Percentiles rank a stretch among this genome's conserved stretches.
Evolutionary conservation across 2,329 filamentous ascomycete genomes (phyloP).

Genomic region (Alternaria sp.): DNA sequence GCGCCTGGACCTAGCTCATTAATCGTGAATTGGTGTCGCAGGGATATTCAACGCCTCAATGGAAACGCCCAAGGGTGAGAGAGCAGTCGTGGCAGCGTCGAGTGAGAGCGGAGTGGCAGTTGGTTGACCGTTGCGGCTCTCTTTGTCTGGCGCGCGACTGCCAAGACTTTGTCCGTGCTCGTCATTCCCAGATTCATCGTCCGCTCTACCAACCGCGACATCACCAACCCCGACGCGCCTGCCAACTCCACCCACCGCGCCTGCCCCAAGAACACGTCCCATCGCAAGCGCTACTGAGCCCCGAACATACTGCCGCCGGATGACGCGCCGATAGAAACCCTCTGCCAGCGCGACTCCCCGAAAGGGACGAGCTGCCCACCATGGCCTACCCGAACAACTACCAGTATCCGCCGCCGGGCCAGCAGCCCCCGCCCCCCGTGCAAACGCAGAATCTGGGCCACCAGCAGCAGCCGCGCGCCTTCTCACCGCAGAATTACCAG

Average conservation of each 20-base stretch:
- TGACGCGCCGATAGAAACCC: constrained; percentile 31
- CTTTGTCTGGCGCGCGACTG: constrained; percentile 37
- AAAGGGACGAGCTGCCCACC: constrained; percentile 35
- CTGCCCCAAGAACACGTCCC: constrained; percentile 11
- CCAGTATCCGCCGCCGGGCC: constrained; percentile 34
- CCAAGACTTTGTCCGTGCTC: constrained; percentile 34
- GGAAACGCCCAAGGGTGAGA: background rate
- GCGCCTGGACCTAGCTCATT: constrained; percentile 3
- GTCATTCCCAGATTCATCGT: constrained; percentile 22
- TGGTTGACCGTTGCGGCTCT: constrained; percentile 12
- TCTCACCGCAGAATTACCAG: constrained; percentile 45
- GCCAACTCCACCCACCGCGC: constrained; percentile 10
- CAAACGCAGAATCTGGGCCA: constrained; percentile 53
- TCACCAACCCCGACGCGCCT: constrained; percentile 22
- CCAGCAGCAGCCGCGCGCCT: constrained; percentile 49
- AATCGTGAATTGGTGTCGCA: constrained; percentile 6
- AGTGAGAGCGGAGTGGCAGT: background rate
- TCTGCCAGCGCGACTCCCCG: constrained; percentile 31
- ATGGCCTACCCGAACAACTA: constrained; percentile 43
- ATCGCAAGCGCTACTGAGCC: constrained; percentile 8
- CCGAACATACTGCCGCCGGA: constrained; percentile 18
- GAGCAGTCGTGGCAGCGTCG: background rate
- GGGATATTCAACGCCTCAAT: background rate
- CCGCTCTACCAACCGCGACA: constrained; percentile 21
- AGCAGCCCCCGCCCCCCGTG: constrained; percentile 41